Evolutionary conservation across 345 rosid genomes (phyloP).

Genomic region (Aquilaria malaccensis): DNA sequence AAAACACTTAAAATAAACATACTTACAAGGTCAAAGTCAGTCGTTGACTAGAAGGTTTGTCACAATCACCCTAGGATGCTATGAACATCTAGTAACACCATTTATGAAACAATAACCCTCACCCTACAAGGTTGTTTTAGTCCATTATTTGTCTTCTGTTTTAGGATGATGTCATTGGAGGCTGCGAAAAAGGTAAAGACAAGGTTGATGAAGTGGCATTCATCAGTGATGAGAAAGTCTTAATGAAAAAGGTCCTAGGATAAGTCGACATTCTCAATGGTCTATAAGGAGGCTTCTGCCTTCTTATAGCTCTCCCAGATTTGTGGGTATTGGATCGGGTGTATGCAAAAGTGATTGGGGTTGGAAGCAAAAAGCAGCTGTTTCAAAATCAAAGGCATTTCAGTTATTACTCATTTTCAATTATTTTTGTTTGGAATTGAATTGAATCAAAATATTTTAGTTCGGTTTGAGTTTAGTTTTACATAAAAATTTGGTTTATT

Average conservation of each 20-base stretch:
- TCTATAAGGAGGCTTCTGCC: conserved; percentile 97
- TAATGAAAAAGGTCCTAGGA: conserved; percentile 72
- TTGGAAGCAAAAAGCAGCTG: conserved; percentile 78
- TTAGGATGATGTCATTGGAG: conserved; percentile 83
- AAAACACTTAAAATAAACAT: no score
- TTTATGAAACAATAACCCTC: no score
- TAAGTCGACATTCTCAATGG: conserved; percentile 94
- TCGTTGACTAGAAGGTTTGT: no score
- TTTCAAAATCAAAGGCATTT: conserved; percentile 74
- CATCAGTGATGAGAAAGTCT: conserved; percentile 61
- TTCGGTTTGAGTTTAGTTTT: no score
- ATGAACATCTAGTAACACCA: no score
- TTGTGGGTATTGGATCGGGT: conserved; percentile 82
- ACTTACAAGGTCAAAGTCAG: no score
- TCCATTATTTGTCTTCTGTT: conserved; percentile 6
- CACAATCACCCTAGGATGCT: no score
- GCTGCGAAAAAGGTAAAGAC: conserved; percentile 97
- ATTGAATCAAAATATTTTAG: no score
- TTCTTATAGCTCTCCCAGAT: conserved; percentile 99
- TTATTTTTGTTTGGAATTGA: no score
- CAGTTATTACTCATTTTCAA: not conserved
- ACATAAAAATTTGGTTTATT: no score
- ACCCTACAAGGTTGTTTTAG: no score
- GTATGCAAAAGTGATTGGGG: conserved; percentile 86
- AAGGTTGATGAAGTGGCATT: conserved; percentile 79